Base-by-base conservation (phyloP, 768 basidiomycete species). In the Heimioporus sp. region DNA sequence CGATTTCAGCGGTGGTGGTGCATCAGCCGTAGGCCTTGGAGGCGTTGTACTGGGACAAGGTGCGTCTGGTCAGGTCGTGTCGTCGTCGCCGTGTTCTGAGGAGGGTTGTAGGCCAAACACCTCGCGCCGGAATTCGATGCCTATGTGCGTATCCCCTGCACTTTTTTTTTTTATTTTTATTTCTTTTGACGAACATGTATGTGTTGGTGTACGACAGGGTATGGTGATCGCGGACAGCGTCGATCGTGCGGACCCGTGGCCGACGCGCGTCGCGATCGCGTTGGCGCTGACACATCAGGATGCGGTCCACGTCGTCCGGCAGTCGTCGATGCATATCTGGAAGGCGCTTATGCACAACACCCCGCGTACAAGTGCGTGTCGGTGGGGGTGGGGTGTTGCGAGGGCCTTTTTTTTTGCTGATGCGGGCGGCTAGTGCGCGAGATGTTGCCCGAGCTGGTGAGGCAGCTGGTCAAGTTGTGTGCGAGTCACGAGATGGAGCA, bases 281-380 rank as follows among this genome's bases (percentile, higher is more conserved):
- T 68, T 72, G 16, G 69, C 88, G 0, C 84, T 98, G 51, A 79
- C 83, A 54, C 72, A 78, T 3, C 96, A 98, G 68, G 97, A 98
- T 68, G 80, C 90, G 12, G 91, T 97, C 58, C 85, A 82, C 38
- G 80, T 86, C 41, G 95, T 98, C 35, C 85, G 96, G 37, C 90
- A 92, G 65, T 84, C 92, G 3, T 90, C 95, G 0, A 82, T 96
- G 41, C 92, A 92, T 51, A 97, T 98, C 57, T 99, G 97, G 97
- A 98, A 98, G 72, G 96, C 93, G 5, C 77, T 98, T 56, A 95
- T 99, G 10, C 83, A 92, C 67, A 98, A 96, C 61, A 96, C 93
- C 0, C 94, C 92, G 6, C 78, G 87, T 41, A 96, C 93, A 57
- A 87, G 92, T 92, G 65, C 51, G 73, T 28, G 24, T 28, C 21